Percentiles rank a stretch among this genome's conserved stretches.
Evolutionary conservation across 208 protist genomes (phyloP).

Genomic region (Leishmania tarentolae): DNA sequence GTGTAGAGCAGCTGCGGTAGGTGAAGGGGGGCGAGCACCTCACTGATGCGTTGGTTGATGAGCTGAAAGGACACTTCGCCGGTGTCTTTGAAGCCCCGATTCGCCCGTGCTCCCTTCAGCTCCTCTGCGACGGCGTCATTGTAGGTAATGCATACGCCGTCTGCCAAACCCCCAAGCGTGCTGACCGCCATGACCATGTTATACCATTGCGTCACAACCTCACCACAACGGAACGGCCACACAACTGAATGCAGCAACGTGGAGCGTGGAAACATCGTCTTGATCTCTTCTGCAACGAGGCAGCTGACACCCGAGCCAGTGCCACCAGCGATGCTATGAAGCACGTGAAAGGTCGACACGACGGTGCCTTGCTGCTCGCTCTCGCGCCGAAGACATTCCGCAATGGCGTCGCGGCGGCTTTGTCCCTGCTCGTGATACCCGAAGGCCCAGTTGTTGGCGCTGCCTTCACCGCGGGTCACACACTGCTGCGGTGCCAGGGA

Average conservation of each 20-base stretch:
- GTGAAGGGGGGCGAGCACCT: slow-evolving; percentile 57
- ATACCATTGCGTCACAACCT: slow-evolving; percentile 90
- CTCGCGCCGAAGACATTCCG: slow-evolving; percentile 75
- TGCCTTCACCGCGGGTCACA: slow-evolving; percentile 71
- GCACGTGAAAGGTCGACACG: slow-evolving; percentile 63
- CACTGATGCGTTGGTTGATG: slow-evolving; percentile 56
- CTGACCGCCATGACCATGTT: slow-evolving; percentile 75
- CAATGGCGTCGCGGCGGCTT: slow-evolving; percentile 54
- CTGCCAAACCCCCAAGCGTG: slow-evolving; percentile 57
- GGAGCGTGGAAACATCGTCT: slow-evolving; percentile 57
- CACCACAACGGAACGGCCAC: slow-evolving; percentile 79
- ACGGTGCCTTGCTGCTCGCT: slow-evolving; percentile 64
- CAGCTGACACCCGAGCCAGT: slow-evolving; percentile 91
- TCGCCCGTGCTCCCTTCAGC: slow-evolving; percentile 17
- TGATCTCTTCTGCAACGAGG: slow-evolving; percentile 71
- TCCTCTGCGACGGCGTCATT: slow-evolving; percentile 64
- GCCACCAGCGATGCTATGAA: slow-evolving; percentile 89
- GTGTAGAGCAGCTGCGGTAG: slow-evolving; percentile 63
- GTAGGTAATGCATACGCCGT: slow-evolving; percentile 64
- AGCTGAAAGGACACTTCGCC: slow-evolving; percentile 41
- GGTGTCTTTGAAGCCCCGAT: slow-evolving; percentile 23
- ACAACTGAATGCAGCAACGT: slow-evolving; percentile 71
- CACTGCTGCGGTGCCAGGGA: slow-evolving; percentile 61
- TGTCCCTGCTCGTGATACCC: slow-evolving; percentile 79
- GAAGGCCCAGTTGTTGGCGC: slow-evolving; percentile 92